Base-by-base conservation (phyloP, 208 protist genomes). In the Trypanosoma theileri region DNA sequence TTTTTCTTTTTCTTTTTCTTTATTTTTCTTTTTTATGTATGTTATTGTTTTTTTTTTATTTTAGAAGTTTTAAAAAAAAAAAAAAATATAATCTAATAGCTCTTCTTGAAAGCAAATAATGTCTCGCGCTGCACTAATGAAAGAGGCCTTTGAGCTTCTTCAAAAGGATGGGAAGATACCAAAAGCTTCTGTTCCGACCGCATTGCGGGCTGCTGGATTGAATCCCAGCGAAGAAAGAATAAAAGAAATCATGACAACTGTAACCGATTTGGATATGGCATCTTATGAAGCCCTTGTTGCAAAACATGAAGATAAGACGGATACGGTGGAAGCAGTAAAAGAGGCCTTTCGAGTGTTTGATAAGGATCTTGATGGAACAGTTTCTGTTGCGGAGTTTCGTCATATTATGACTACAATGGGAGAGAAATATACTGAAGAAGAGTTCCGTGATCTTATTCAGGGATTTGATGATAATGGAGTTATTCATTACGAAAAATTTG, bases 291-390 rank as follows among this genome's bases (percentile, higher is more conserved):
- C 80, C 16, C 80, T 97, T 24, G 92, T 97, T 0, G 70, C 77
- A 12, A 90, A 97, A 68, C 66, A 92, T 69, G 86, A 97, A 44
- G 84, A 96, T 67, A 91, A 93, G 59, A 91, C 77, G 22, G 96
- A 98, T 68, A 97, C 95, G 8, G 75, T 88, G 11, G 95, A 99
- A 63, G 96, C 96, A 21, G 93, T 99, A 12, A 91, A 93, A 51
- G 96, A 99, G 71, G 97, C 96, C 10, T 99, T 99, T 82, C 85
- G 92, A 24, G 94, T 99, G 16, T 99, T 99, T 69, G 97, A 99
- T 75, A 98, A 98, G 48, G 91, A 99, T 73, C 61, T 89, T 24
- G 89, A 98, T 78, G 98, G 98, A 21, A 97, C 85, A 12, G 97
- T 99, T 42, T 96, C 92, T 16, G 92, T 98, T 35, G 85, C 84